Evolutionary conservation across 768 basidiomycete species (phyloP).

Genomic region (Auriscalpium orientale): DNA sequence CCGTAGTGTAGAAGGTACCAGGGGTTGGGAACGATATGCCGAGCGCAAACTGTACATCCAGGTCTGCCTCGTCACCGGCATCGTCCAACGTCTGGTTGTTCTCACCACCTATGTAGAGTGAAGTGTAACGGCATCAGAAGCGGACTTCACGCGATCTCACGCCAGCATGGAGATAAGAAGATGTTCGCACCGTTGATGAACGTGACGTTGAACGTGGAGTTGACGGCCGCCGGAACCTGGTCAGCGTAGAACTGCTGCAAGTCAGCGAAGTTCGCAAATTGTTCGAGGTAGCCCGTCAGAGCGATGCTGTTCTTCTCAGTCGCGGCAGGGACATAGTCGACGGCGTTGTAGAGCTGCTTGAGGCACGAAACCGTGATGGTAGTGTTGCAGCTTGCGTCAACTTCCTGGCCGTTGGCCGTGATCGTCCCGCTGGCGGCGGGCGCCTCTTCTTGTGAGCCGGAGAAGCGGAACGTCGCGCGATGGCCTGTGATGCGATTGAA

Average conservation of each 20-base stretch:
- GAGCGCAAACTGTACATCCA: conserved; percentile 15
- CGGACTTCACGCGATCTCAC: not conserved
- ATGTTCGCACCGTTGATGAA: not conserved
- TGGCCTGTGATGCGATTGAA: conserved; percentile 44
- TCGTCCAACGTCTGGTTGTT: conserved; percentile 48
- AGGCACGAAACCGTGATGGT: conserved; percentile 28
- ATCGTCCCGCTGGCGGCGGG: not conserved
- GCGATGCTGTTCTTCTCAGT: conserved; percentile 24
- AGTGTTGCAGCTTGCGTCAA: conserved; percentile 25
- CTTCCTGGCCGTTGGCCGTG: conserved; percentile 9
- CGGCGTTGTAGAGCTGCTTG: conserved; percentile 26
- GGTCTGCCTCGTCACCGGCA: conserved; percentile 37
- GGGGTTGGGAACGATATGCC: not conserved
- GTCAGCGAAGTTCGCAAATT: conserved; percentile 22
- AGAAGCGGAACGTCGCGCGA: conserved; percentile 32
- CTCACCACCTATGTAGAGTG: conserved; percentile 37
- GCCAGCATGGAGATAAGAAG: not conserved
- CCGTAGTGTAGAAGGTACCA: not conserved
- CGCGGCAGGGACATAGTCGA: conserved; percentile 16
- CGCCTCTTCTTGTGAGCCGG: too few species aligned
- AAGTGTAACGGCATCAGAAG: not conserved
- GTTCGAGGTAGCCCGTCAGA: conserved; percentile 28
- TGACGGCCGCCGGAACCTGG: conserved; percentile 10
- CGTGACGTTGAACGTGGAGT: conserved; percentile 4
- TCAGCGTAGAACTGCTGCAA: conserved; percentile 11